Base-by-base conservation (phyloP, 768 basidiomycete genomes). In the Kwoniella shandongensis region DNA sequence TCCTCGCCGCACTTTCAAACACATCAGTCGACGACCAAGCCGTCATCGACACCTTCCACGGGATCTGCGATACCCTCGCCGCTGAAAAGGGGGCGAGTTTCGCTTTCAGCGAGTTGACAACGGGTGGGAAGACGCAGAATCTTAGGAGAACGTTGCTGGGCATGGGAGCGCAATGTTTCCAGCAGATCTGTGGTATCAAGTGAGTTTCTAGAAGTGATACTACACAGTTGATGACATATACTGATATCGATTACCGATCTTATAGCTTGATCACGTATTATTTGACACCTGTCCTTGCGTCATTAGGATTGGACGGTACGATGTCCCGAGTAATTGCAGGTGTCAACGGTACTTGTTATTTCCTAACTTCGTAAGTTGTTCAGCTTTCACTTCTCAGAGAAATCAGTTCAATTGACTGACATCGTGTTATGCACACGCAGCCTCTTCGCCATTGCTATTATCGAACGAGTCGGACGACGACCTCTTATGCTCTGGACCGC, bases 101-200 rank as follows among this genome's bases (percentile, higher is more conserved):
- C n/a, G 72, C 80, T 10, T 72, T 86, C 0, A 73, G 75, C n/a
- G 83, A 84, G 54, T 73, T 86, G 6, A 82, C 85, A 62, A 81
- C 80, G 0, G 76, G 80, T 23, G 84, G 85, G 0, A 81, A 80
- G 25, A 77, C 75, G 20, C 85, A 86, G 69, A 85, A 86, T 73
- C 83, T 86, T 74, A 77, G 84, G 40, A 78, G 85, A 40, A 82
- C 82, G 15, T 70, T 79, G 44, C 68, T 86, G 44, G 86, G 82
- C 2, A 77, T 86, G 20, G 74, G 81, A 44, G 81, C 81, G 44
- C 85, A 86, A 64, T 83, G 83, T 67, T 86, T 85, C 78, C 84
- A 86, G 70, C 85, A 86, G 77, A 84, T 86, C 27, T 82, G 54
- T 8, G 60, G 63, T 36, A 66, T 66, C 57, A 65, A 65, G 59